phyloP scores from a whole-genome alignment of 345 rosid species.

The Melaleuca alternifolia region DNA sequence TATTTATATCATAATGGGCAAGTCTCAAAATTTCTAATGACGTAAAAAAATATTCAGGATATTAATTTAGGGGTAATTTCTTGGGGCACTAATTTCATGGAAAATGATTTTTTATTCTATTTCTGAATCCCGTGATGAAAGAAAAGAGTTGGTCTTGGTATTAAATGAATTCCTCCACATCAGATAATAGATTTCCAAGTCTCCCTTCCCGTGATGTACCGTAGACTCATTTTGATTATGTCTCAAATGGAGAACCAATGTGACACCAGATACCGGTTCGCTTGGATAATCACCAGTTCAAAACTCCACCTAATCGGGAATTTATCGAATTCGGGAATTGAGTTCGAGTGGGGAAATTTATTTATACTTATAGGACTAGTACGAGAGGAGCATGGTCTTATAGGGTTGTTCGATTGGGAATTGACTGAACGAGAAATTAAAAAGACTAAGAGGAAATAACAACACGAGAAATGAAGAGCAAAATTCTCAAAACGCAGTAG shows the following conservation, averaged over 20 bases:
- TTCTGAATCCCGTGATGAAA: no score
- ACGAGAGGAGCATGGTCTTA: no score
- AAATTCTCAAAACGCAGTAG: background rate
- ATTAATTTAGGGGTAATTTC: background rate
- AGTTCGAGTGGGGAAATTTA: accelerated
- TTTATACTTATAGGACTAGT: no score
- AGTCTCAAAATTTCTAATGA: no score
- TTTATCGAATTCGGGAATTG: background rate
- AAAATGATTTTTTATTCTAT: background rate
- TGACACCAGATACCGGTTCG: background rate
- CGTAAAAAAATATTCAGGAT: no score
- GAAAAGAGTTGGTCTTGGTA: background rate
- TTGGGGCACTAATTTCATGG: background rate
- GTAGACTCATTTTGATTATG: background rate
- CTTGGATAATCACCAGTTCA: background rate
- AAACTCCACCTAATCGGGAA: background rate
- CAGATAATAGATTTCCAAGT: background rate
- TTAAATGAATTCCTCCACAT: background rate
- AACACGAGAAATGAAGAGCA: background rate
- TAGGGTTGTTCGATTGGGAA: no score
- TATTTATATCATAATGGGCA: no score
- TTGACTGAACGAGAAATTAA: no score
- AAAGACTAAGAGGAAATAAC: no score
- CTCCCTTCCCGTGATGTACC: background rate
- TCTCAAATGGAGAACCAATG: background rate